Percentiles rank a stretch among this genome's conserved stretches.
Conservation (phyloP, 2,329 filamentous ascomycete genomes). For the Pseudogymnoascus sp. region DNA sequence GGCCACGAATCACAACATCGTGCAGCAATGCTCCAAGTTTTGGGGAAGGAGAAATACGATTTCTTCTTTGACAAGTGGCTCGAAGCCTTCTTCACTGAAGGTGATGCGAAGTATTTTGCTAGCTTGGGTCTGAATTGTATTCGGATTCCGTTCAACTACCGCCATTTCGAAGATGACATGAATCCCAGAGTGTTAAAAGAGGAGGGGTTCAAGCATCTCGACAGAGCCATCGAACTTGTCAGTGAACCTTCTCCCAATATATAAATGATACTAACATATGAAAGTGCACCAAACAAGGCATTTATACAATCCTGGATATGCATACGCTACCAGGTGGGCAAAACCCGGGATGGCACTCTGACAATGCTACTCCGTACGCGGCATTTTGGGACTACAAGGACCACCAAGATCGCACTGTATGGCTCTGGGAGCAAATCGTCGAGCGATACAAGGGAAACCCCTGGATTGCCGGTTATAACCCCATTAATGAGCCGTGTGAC, state of each 20-base stretch:
- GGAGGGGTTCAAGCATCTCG: constrained; percentile 40
- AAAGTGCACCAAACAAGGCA: constrained; percentile 33
- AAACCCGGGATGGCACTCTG: constrained; percentile 44
- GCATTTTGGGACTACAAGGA: constrained; percentile 46
- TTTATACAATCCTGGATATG: constrained; percentile 46
- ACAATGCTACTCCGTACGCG: constrained; percentile 38
- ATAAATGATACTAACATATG: neutral
- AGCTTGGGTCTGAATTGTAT: constrained; percentile 48
- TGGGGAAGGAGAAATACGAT: constrained; percentile 47
- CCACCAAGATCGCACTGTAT: constrained; percentile 42
- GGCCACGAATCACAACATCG: constrained; percentile 50
- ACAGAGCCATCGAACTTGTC: constrained; percentile 38
- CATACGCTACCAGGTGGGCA: constrained; percentile 43
- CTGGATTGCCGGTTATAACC: constrained; percentile 46
- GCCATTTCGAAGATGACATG: constrained; percentile 43
- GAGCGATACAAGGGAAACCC: constrained; percentile 37
- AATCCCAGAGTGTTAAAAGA: constrained; percentile 39
- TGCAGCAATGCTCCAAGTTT: constrained; percentile 41
- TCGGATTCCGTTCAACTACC: constrained; percentile 52
- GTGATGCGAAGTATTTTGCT: constrained; percentile 49
- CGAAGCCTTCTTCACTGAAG: constrained; percentile 50
- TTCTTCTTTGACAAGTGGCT: constrained; percentile 52
- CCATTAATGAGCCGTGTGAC: constrained; percentile 45
- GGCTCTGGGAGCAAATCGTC: constrained; percentile 43
- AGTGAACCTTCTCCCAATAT: constrained; percentile 10